Percentiles rank a stretch among this genome's conserved stretches.
phyloP scores from a whole-genome alignment of 768 basidiomycete genomes.

The Gloeophyllum trabeum region DNA sequence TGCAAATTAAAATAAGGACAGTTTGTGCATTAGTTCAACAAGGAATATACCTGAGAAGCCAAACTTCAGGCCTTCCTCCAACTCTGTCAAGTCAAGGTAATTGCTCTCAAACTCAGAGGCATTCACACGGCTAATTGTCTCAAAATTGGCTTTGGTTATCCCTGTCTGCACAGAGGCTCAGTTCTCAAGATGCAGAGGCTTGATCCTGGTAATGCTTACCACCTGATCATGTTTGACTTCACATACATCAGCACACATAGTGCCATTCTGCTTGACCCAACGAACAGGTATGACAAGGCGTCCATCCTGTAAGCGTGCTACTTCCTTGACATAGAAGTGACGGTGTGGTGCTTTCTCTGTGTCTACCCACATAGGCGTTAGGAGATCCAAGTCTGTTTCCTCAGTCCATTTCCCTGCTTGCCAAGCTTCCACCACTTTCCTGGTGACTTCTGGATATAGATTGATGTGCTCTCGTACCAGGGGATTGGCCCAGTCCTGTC shows the following conservation, averaged over 20 bases:
- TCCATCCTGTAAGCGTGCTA: slow-evolving; percentile 9
- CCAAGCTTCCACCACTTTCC: slow-evolving; percentile 13
- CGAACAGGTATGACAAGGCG: slow-evolving; percentile 10
- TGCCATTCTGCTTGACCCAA: slow-evolving; percentile 9
- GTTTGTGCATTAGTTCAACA: too few relatives aligned
- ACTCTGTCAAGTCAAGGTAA: too few relatives aligned
- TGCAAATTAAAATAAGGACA: not conserved
- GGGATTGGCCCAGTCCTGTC: slow-evolving; percentile 19
- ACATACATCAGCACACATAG: not conserved
- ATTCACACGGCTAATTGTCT: not conserved
- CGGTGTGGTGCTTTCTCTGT: not conserved
- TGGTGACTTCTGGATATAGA: slow-evolving; percentile 16
- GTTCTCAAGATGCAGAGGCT: too few relatives aligned
- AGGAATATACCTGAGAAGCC: not conserved
- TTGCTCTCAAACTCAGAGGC: not conserved
- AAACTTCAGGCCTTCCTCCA: not conserved
- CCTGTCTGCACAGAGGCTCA: too few relatives aligned
- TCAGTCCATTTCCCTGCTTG: slow-evolving; percentile 13
- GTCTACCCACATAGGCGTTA: slow-evolving; percentile 18
- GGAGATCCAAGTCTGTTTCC: slow-evolving; percentile 8
- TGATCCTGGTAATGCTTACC: too few relatives aligned
- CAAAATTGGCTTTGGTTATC: not conserved
- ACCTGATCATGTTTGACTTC: not conserved
- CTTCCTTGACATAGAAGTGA: slow-evolving; percentile 18
- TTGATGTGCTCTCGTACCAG: slow-evolving; percentile 10